Conservation (phyloP, 352 stramenopile genomes). For the Thraustochytrium sp. region DNA sequence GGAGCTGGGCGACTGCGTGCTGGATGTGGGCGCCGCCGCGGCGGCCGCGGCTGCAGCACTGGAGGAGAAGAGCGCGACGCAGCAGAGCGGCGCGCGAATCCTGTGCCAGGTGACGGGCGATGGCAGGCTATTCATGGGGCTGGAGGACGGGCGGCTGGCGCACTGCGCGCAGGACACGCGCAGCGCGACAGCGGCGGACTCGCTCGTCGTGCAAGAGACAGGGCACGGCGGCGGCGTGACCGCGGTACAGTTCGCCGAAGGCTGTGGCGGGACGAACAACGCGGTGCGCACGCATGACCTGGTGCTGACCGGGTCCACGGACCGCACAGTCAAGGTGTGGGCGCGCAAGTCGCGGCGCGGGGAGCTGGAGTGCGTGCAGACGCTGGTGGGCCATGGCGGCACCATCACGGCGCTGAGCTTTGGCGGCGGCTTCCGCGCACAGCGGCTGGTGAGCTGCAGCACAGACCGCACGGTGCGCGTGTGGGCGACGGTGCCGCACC, state of each 20-base stretch:
- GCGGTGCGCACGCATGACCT: background rate
- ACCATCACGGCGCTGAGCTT: slow-evolving; percentile 14
- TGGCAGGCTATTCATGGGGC: background rate
- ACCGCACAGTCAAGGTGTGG: slow-evolving; percentile 29
- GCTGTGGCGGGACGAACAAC: background rate
- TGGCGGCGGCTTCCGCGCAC: background rate
- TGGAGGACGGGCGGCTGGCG: background rate
- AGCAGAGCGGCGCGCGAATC: no score
- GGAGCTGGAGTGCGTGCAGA: slow-evolving; percentile 27
- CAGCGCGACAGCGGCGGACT: background rate
- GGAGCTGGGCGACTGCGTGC: no score
- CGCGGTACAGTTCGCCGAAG: background rate
- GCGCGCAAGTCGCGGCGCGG: background rate
- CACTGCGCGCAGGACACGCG: background rate
- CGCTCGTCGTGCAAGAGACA: background rate
- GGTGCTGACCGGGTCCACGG: background rate
- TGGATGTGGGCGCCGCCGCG: no score
- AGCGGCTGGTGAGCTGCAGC: slow-evolving; percentile 17
- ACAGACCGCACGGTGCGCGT: slow-evolving; percentile 16
- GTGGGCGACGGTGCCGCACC: background rate
- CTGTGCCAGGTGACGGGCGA: background rate
- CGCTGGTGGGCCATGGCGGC: slow-evolving; percentile 2
- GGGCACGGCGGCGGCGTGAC: slow-evolving; percentile 7
- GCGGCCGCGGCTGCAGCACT: no score
- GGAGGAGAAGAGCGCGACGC: no score